Evolutionary conservation across 2,329 filamentous ascomycete genomes (phyloP), one percentile per base, ranked within the genome.

Genomic region (Sclerotinia spermophila): DNA sequence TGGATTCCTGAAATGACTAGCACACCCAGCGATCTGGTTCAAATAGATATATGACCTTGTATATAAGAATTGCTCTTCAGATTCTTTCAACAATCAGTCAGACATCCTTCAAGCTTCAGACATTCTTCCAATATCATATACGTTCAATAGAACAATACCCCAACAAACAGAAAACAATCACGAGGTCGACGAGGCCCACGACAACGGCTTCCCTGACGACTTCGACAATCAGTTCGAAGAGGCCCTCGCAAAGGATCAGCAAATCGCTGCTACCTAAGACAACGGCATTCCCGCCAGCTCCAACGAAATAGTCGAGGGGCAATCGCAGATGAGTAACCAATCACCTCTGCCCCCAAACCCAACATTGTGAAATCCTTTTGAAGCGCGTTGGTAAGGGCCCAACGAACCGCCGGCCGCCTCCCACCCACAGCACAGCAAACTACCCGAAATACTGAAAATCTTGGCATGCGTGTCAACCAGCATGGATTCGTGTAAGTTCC

Each of bases 171-270:
- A 27, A 27, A 3, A 30, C n/a, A 53, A 53, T 15, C 7, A 0
- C 13, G 13, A 53, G 48, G n/a, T 2, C 13, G 1, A 0, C 13
- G n/a, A 27, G n/a, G n/a, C 3, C 15, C 13, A 53, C 3, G 48
- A 53, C 2, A 53, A 53, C 13, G 13, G 2, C 2, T 51, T 51
- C 3, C 0, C 0, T 27, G 24, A 6, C n/a, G 13, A 7, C 0
- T 30, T 30, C 48, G 48, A 27, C 6, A 24, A 13, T 2, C 1
- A 11, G 0, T 51, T 27, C 7, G 4, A 53, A 7, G 5, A 27
- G 27, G 48, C 5, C 27, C 27, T 1, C 5, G 17, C n/a, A n/a
- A n/a, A 17, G 3, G 5, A 27, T 3, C 2, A 53, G 8, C 11
- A 51, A 27, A 10, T 6, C 21, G 11, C 24, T 3, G 48, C n/a